A percentile compares a stretch with the other conserved stretches of the same genome.
Conservation (phyloP, 2,329 filamentous ascomycete genomes). For the Bipolaris victoriae region DNA sequence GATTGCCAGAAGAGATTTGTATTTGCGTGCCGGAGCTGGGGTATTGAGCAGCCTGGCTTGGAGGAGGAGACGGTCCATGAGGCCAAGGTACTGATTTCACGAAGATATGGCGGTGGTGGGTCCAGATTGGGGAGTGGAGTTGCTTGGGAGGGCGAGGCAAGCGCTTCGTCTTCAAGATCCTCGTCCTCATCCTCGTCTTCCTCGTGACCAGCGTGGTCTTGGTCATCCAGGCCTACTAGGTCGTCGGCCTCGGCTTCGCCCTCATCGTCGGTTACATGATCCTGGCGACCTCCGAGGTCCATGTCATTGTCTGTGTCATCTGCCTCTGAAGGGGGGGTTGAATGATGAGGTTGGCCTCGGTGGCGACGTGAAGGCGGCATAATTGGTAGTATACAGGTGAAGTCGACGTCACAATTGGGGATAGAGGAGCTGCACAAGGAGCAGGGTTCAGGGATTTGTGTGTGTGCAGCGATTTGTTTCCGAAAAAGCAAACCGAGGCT, state of each 20-base stretch:
- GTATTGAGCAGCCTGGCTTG: slow-evolving; percentile 80
- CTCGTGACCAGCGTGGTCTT: slow-evolving; percentile 20
- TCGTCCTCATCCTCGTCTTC: slow-evolving; percentile 17
- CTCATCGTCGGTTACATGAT: slow-evolving; percentile 16
- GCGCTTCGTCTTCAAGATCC: slow-evolving; percentile 50
- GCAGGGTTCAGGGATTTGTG: not conserved
- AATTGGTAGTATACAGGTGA: not conserved
- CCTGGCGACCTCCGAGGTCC: slow-evolving; percentile 20
- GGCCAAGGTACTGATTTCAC: slow-evolving; percentile 84
- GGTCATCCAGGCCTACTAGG: slow-evolving; percentile 39
- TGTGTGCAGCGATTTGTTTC: not conserved
- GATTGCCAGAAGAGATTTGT: slow-evolving; percentile 82
- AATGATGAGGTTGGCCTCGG: slow-evolving; percentile 25
- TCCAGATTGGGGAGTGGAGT: slow-evolving; percentile 26
- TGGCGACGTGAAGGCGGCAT: slow-evolving; percentile 42
- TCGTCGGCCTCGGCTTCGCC: slow-evolving; percentile 55
- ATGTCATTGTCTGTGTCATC: slow-evolving; percentile 40
- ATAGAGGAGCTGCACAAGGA: not conserved
- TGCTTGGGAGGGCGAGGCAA: slow-evolving; percentile 26
- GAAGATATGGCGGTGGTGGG: slow-evolving; percentile 60
- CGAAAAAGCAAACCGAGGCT: not conserved
- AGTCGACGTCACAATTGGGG: slow-evolving; percentile 11
- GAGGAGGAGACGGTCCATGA: slow-evolving; percentile 82
- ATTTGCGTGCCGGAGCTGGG: slow-evolving; percentile 76
- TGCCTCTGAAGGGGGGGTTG: slow-evolving; percentile 23